Evolutionary conservation across 78 protist species (phyloP).

Genomic region (Protostelium mycophagum): DNA sequence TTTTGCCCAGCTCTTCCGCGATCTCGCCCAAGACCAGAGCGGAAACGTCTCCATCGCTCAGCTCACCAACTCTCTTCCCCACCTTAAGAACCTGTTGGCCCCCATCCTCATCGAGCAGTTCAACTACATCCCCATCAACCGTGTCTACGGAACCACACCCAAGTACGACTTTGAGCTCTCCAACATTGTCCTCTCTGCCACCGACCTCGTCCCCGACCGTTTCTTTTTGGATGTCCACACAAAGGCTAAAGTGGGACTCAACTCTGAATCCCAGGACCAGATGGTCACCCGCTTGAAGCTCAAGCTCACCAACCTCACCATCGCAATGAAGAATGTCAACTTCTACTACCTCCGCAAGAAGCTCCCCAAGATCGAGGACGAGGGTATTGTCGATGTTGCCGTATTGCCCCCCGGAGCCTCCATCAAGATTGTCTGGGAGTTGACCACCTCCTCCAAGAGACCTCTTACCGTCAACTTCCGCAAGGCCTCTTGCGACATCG

Average conservation of each 20-base stretch:
- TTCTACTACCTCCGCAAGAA: background rate
- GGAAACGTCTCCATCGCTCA: background rate
- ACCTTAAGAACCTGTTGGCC: background rate
- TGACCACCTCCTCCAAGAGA: background rate
- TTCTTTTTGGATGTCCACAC: background rate
- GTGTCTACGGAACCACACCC: background rate
- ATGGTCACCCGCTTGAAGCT: background rate
- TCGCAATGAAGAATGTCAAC: background rate
- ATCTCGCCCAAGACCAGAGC: constrained; percentile 1
- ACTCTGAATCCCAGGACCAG: background rate
- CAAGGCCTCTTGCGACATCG: background rate
- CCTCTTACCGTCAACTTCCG: background rate
- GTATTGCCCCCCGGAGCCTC: background rate
- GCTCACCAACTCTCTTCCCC: background rate
- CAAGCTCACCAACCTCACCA: background rate
- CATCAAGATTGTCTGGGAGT: background rate
- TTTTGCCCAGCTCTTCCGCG: background rate
- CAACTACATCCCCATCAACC: background rate
- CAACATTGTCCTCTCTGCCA: background rate
- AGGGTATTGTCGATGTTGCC: background rate
- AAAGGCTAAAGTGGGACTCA: background rate
- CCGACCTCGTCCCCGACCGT: background rate
- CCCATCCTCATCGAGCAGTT: background rate
- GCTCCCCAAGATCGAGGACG: background rate
- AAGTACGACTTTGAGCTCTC: background rate